Evolutionary conservation across 139 green algal species (phyloP).

Genomic region (Haematococcus sp.): DNA sequence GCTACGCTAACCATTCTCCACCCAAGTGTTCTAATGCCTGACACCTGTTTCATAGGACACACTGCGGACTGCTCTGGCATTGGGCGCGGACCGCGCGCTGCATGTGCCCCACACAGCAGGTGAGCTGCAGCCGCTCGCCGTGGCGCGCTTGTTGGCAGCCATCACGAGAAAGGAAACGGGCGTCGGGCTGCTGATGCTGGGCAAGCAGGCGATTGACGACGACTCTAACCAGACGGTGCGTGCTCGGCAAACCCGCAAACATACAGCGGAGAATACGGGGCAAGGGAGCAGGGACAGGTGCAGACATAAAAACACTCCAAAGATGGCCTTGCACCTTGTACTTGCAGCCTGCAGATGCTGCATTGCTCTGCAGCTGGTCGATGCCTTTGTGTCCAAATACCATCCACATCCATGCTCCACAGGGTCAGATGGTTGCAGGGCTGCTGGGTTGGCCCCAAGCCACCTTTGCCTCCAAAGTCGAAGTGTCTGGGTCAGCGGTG

Average conservation of each 20-base stretch:
- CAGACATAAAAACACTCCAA: slow-evolving; percentile 4
- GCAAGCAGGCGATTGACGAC: slow-evolving; percentile 95
- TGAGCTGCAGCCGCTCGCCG: slow-evolving; percentile 70
- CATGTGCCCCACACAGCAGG: slow-evolving; percentile 56
- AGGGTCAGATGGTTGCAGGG: slow-evolving; percentile 88
- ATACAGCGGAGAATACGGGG: background rate
- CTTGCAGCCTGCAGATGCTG: background rate
- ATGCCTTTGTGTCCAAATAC: no score
- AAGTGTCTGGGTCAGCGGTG: slow-evolving; percentile 20
- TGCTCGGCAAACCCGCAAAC: no score
- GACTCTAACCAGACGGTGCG: slow-evolving; percentile 85
- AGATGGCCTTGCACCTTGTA: background rate
- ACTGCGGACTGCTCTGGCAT: slow-evolving; percentile 83
- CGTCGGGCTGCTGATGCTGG: slow-evolving; percentile 69
- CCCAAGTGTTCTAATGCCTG: background rate
- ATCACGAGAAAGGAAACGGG: slow-evolving; percentile 59
- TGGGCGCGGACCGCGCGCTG: slow-evolving; percentile 85
- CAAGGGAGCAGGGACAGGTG: background rate
- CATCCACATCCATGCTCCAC: slow-evolving; percentile 3
- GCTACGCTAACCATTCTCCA: no score
- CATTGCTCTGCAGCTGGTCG: no score
- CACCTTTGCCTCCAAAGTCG: slow-evolving; percentile 87
- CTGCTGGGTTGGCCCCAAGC: slow-evolving; percentile 88
- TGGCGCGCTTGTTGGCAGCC: slow-evolving; percentile 77
- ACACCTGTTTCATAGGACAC: slow-evolving; percentile 59